Percentiles rank a stretch among this genome's conserved stretches.
These are phyloP conservation scores for Zoysia matrella DNA, from an alignment of 202 grass and related monocot species.

Conservation along the genomic window DNA sequence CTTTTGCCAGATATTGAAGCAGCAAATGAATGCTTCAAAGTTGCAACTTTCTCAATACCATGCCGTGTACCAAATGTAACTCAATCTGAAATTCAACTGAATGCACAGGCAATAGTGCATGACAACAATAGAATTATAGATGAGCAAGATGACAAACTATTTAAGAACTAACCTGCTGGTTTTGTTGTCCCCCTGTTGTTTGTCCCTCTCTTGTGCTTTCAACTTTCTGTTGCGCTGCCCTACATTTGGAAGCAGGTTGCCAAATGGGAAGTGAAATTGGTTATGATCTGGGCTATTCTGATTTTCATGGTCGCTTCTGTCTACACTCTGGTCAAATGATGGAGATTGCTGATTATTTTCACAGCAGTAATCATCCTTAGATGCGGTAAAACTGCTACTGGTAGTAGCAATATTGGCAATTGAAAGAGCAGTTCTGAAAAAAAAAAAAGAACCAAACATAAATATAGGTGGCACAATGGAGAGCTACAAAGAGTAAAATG, in stretches of 20 bases:
- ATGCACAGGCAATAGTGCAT: background rate
- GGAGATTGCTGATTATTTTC: slow-evolving; percentile 32
- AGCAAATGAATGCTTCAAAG: background rate
- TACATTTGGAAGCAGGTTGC: slow-evolving; percentile 70
- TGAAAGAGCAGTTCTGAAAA: slow-evolving; percentile 68
- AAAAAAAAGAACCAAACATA: background rate
- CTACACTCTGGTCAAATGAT: slow-evolving; percentile 31
- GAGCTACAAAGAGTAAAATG: background rate
- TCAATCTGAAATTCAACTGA: slow-evolving; percentile 30
- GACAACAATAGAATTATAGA: background rate
- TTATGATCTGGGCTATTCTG: slow-evolving; percentile 40
- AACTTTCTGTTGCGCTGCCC: slow-evolving; percentile 61
- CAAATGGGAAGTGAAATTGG: slow-evolving; percentile 64
- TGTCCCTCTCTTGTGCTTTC: slow-evolving; percentile 37
- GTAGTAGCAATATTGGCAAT: slow-evolving; percentile 56
- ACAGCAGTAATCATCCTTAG: slow-evolving; percentile 34
- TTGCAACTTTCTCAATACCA: background rate
- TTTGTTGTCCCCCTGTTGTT: background rate
- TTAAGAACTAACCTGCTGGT: slow-evolving; percentile 48
- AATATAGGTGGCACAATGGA: slow-evolving; percentile 19
- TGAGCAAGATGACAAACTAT: background rate
- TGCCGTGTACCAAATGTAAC: background rate
- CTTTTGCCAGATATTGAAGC: too few relatives aligned
- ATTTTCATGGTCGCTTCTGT: slow-evolving; percentile 33
- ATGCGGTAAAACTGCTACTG: slow-evolving; percentile 40